Evolutionary conservation across 352 stramenopile species (phyloP).

Genomic region (Salisapilia sapeloensis): DNA sequence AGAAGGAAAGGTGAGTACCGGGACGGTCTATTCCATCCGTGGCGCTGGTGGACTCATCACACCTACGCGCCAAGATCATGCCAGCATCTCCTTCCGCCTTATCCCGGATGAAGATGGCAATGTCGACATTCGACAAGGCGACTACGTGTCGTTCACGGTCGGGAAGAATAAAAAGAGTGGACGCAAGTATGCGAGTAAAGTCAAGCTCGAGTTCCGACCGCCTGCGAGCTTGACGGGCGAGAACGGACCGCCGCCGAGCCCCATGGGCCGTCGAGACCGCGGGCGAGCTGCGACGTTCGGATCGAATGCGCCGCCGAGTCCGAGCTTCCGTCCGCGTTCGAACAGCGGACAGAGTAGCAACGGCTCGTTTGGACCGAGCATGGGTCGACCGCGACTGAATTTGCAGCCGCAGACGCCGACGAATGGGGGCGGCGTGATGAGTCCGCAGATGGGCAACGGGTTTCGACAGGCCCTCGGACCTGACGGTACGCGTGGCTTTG

Average conservation of each 20-base stretch:
- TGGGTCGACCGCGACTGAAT: too few relatives aligned
- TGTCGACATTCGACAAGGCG: constrained; percentile 66
- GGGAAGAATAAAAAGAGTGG: constrained; percentile 84
- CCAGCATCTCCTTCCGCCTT: constrained; percentile 77
- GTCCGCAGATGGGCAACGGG: too few relatives aligned
- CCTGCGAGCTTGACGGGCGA: constrained; percentile 26
- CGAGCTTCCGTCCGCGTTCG: constrained; percentile 30
- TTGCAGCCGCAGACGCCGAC: too few relatives aligned
- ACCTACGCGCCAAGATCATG: constrained; percentile 62
- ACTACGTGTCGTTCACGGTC: constrained; percentile 81
- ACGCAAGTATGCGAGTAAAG: constrained; percentile 77
- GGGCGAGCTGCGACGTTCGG: constrained; percentile 33
- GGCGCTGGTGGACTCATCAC: constrained; percentile 71
- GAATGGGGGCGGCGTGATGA: too few relatives aligned
- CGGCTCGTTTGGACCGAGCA: too few relatives aligned
- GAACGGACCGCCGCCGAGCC: constrained; percentile 6
- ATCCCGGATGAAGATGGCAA: constrained; percentile 77
- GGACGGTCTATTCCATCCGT: constrained; percentile 76
- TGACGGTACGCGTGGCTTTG: constrained; percentile 68
- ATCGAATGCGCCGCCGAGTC: constrained; percentile 14
- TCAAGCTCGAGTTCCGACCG: constrained; percentile 78
- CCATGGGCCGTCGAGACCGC: constrained; percentile 25
- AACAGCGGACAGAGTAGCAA: too few relatives aligned
- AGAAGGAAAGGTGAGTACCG: constrained; percentile 78
- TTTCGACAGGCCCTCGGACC: constrained; percentile 66